Evolutionary conservation across 78 protist genomes (phyloP), one percentile per base, ranked within the genome.

Genomic region (Cavenderia fasciculata): DNA sequence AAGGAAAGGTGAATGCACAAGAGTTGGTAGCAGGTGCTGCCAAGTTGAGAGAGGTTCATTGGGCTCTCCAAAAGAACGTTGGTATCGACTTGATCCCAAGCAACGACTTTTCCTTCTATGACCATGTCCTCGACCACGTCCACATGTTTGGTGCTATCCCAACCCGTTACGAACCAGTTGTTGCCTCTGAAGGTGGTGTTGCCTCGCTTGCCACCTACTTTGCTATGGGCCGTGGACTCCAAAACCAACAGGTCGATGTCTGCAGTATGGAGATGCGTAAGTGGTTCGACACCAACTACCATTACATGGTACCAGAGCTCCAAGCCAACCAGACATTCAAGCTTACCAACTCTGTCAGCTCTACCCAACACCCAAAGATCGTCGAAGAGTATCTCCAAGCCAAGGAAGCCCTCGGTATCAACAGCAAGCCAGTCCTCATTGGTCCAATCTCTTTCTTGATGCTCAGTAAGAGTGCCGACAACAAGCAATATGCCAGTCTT

Each of bases 271-370:
- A 95, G 59, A 95, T 95, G 97, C 85, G 74, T 18, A 95, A 95
- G 70, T 95, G 94, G 94, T 92, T 95, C 61, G 97, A 95, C 49
- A 84, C 96, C 57, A 95, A 95, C 91, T 95, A 95, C 59, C 97
- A 95, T 44, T 87, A 87, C 85, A 87, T 95, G 49, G 97, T 95
- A 31, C 97, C 97, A 51, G 97, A 95, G 75, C 79, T 95, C 41
- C 16, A 23, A n/a, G 86, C 21, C 1, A 40, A 44, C 10, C 74
- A 68, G 49, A 21, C 23, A 23, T 92, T 92, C 27, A 25, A 19
- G 25, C 40, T 93, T 12, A 5, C 75, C 4, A 69, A 38, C 34
- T 8, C n/a, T 25, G 31, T 38, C 7, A 66, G 82, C 4, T 54
- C 49, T 25, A 11, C 47, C 38, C 38, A 43, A 19, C 7, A 46